These are phyloP conservation scores for Berkeleyomyces rouxiae DNA, from an alignment of 2,329 filamentous ascomycete species.

Conservation along the genomic window DNA sequence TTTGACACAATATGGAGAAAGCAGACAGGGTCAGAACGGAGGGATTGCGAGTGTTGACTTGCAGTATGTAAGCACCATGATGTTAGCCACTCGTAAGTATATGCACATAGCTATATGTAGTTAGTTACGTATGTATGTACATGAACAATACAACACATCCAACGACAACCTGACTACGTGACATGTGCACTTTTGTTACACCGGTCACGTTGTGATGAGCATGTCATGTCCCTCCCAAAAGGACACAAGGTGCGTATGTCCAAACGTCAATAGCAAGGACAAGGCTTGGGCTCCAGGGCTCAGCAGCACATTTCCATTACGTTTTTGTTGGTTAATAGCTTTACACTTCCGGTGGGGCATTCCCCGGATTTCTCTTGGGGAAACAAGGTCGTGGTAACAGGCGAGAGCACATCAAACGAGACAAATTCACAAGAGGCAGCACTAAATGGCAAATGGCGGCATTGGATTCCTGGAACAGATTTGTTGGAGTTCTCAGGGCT, in stretches of 20 bases:
- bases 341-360: not conserved
- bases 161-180: too few species aligned
- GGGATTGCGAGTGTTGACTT: too few species aligned
- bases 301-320: slow-evolving; percentile 5
- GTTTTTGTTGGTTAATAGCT: slow-evolving; percentile 11
- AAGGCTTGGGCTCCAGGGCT: not conserved
- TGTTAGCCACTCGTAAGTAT: too few species aligned
- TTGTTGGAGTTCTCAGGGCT: not conserved
- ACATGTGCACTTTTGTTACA: too few species aligned
- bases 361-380: slow-evolving; percentile 10
- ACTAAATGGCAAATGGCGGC: not conserved
- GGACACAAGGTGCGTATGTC: not conserved
- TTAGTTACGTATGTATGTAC: too few species aligned
- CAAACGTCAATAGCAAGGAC: not conserved
- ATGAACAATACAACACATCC: too few species aligned
- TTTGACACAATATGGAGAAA: not conserved
- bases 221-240: not conserved
- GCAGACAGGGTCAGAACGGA: not conserved
- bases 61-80: too few species aligned
- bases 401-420: not conserved
- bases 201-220: too few species aligned
- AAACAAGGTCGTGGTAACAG: not conserved
- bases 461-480: not conserved
- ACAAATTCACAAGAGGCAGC: too few species aligned
- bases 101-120: too few species aligned